A percentile compares a stretch with the other conserved stretches of the same genome.
phyloP scores from a whole-genome alignment of 2,329 filamentous ascomycete species.

The Diaporthe capsici region DNA sequence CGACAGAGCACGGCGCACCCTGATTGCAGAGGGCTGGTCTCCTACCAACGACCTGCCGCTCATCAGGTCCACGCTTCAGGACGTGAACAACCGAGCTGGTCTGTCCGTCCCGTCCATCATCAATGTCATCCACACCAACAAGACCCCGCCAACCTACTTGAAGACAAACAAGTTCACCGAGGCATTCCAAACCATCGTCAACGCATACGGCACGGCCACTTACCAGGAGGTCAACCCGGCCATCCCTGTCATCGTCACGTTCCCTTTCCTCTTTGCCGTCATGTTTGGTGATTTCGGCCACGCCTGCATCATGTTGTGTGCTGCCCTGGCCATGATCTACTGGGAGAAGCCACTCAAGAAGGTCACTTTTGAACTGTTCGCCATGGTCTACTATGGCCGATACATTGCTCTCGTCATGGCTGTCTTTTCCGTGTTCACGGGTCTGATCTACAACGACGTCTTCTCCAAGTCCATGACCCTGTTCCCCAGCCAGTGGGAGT shows the following conservation, averaged over 20 bases:
- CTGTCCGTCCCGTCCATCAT: constrained; percentile 98
- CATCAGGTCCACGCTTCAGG: constrained; percentile 93
- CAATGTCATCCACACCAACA: constrained; percentile 97
- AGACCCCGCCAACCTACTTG: constrained; percentile 96
- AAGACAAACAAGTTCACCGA: constrained; percentile 99
- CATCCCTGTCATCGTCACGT: constrained; percentile 94
- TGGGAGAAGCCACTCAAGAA: constrained; percentile 96
- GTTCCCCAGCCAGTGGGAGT: constrained; percentile 93
- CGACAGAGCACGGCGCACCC: constrained; percentile 92
- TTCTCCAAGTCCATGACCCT: constrained; percentile 95
- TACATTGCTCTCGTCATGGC: constrained; percentile 99
- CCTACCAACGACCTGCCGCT: constrained; percentile 90
- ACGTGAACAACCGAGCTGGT: constrained; percentile 96
- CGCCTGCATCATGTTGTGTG: constrained; percentile 87
- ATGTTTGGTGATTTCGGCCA: constrained; percentile 99
- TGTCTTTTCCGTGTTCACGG: constrained; percentile 96
- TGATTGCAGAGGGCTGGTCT: constrained; percentile 98
- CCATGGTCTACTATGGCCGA: constrained; percentile 98
- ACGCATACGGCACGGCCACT: constrained; percentile 97
- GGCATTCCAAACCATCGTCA: constrained; percentile 98
- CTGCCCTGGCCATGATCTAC: constrained; percentile 93
- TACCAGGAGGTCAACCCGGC: constrained; percentile 98
- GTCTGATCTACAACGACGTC: constrained; percentile 96
- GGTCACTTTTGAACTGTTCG: constrained; percentile 91
- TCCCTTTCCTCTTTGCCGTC: constrained; percentile 99